Conservation (phyloP, 2,329 filamentous ascomycete genomes). For the Pseudogymnoascus pannorum region DNA sequence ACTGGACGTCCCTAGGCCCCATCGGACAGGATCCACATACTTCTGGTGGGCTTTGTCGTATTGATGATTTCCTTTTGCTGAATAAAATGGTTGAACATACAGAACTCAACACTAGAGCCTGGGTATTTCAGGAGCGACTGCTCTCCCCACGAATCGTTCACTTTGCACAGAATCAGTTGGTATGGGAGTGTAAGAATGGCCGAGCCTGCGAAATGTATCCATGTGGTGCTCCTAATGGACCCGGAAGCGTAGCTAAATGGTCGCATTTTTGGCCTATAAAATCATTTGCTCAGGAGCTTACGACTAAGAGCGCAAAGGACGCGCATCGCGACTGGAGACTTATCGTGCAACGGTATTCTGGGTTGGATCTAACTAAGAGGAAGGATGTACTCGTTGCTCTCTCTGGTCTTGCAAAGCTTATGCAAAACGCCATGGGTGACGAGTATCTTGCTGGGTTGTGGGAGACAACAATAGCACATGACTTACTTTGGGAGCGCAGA, state of each 20-base stretch:
- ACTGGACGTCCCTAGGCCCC: background rate
- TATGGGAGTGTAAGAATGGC: conserved; percentile 13
- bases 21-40: background rate
- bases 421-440: conserved; percentile 6
- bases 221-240: background rate
- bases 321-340: background rate
- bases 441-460: conserved; percentile 20
- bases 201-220: conserved; percentile 4
- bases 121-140: conserved; percentile 15
- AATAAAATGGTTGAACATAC: background rate
- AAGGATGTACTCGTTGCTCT: conserved; percentile 19
- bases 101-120: conserved; percentile 11
- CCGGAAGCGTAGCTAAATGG: background rate
- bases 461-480: conserved; percentile 11
- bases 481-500: conserved; percentile 9
- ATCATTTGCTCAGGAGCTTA: background rate
- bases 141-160: conserved; percentile 14
- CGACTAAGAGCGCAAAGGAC: too few species aligned
- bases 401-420: conserved; percentile 16
- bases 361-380: conserved; percentile 18
- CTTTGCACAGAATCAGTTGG: conserved; percentile 10
- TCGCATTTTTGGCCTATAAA: background rate
- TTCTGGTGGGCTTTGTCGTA: too few species aligned
- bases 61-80: background rate
- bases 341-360: conserved; percentile 10